phyloP scores from a whole-genome alignment of 495 filamentous ascomycete species.

The Pyronema domesticum region DNA sequence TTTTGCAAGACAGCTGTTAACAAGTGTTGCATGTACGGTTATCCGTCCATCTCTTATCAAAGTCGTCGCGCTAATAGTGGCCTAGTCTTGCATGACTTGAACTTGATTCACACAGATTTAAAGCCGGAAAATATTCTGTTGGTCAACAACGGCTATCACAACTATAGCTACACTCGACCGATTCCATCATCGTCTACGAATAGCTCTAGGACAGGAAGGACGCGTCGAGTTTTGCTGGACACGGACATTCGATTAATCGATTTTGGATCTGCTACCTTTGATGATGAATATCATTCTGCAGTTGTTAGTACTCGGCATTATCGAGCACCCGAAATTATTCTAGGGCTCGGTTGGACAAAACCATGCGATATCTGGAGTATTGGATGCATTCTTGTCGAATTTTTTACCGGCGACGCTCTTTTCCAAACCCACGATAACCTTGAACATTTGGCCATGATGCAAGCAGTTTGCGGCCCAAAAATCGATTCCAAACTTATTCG shows the following conservation, averaged over 20 bases:
- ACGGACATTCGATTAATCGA: slow-evolving; percentile 96
- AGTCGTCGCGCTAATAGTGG: slow-evolving; percentile 3
- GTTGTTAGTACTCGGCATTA: slow-evolving; percentile 96
- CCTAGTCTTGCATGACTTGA: slow-evolving; percentile 84
- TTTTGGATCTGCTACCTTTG: slow-evolving; percentile 93
- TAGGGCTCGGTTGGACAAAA: slow-evolving; percentile 92
- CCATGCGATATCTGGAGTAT: slow-evolving; percentile 99
- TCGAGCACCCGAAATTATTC: slow-evolving; percentile 88
- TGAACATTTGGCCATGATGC: slow-evolving; percentile 99
- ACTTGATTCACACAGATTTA: slow-evolving; percentile 93
- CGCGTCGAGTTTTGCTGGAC: slow-evolving; percentile 74
- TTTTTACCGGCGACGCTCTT: slow-evolving; percentile 91
- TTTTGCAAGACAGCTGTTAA: slow-evolving; percentile 87
- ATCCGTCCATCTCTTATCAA: not conserved
- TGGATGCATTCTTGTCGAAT: slow-evolving; percentile 96
- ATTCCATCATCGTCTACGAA: slow-evolving; percentile 82
- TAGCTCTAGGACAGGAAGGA: slow-evolving; percentile 56
- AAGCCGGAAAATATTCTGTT: slow-evolving; percentile 98
- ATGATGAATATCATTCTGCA: slow-evolving; percentile 95
- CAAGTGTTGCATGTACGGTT: slow-evolving; percentile 89
- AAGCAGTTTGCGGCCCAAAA: slow-evolving; percentile 56
- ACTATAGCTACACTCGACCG: slow-evolving; percentile 86
- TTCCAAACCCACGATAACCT: slow-evolving; percentile 98
- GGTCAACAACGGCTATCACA: slow-evolving; percentile 77
- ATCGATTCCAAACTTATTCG: slow-evolving; percentile 62